Evolutionary conservation across 306 rosid genomes (phyloP), one percentile per base, ranked within the genome.

Genomic region (Aeschynomene evenia): DNA sequence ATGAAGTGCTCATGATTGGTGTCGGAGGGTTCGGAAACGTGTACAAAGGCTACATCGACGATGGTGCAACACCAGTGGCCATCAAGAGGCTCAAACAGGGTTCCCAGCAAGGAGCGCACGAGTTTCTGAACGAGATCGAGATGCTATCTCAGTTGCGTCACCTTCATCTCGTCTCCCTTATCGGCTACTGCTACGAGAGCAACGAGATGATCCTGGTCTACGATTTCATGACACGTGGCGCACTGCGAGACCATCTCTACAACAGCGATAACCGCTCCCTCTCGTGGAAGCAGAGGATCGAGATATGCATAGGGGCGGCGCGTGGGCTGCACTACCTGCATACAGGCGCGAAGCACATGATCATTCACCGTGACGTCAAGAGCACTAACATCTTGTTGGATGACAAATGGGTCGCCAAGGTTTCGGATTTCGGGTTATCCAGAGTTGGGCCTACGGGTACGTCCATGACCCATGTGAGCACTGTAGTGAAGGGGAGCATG

Each of bases 151-250:
- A 39, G n/a, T 15, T 39, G 2, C n/a, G n/a, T 5, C 45, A 39
- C 45, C 45, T 39, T 12, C 45, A 39, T 9, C n/a, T 39, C 4
- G 45, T 39, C n/a, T 12, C 45, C 45, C 45, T 39, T 4, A 10
- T 39, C 2, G 4, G 45, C 2, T 39, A 39, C n/a, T 39, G n/a
- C 45, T 39, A 1, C n/a, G 45, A 39, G 45, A 39, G 45, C n/a
- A 39, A 39, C n/a, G 82, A 78, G 74, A 81, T 84, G 84, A 84
- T 81, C 62, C 61, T 81, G 2, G 79, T 79, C 4, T 83, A 83
- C 2, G 84, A 83, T 2, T 83, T 60, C 74, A 79, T 75, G 79
- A 8, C 72, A 0, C 68, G 20, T 2, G 73, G 73, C 9, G 53
- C 73, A 36, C 52, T 68, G 7, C 53, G 73, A 2, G 73, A 68